Base-by-base conservation (phyloP, 352 stramenopile genomes). In the Chrysophaeum taylorii region DNA sequence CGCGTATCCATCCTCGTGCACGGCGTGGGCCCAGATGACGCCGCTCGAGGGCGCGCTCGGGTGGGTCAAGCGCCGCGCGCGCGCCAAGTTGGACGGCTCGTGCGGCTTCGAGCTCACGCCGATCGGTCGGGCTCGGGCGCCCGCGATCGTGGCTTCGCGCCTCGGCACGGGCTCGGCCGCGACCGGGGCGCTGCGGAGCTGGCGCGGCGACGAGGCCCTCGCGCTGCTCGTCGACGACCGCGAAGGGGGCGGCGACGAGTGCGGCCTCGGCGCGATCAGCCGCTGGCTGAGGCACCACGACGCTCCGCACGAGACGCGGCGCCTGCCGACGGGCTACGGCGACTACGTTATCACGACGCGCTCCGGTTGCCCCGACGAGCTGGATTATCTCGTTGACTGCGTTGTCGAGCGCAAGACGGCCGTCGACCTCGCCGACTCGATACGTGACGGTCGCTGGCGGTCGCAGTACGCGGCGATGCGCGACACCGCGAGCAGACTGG, bases 231-330 rank as follows among this genome's bases (percentile, higher is more conserved):
- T 66, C 33, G 57, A 66, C 36, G 35, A 42, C 1, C 57, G 57
- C 33, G 57, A 66, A 36, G 14, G 57, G 33, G 57, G 57, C 57
- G 57, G 57, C 57, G 57, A 66, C 57, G 33, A 16, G 12, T n/a
- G 12, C 57, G 14, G 27, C 57, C 57, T 66, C 31, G 14, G 1
- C 0, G 18, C 15, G 4, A 16, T 66, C 18, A 18, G 2, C 1
- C 2, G 12, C 33, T 31, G 27, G 12, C 35, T 66, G 27, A 42
- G 23, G 31, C 33, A 66, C 57, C 23, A 42, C 2, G 33, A 18
- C 5, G 57, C 33, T 2, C 1, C 33, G 33, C 45, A 33, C 57
- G 14, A 33, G 33, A 45, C 57, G 14, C 57, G 27, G 15, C 9
- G 12, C 9, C 57, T 66, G 2, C 57, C 14, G 2, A 48, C 35